phyloP scores from a whole-genome alignment of 805 yeast species.

The Gaillardinia entomophila region DNA sequence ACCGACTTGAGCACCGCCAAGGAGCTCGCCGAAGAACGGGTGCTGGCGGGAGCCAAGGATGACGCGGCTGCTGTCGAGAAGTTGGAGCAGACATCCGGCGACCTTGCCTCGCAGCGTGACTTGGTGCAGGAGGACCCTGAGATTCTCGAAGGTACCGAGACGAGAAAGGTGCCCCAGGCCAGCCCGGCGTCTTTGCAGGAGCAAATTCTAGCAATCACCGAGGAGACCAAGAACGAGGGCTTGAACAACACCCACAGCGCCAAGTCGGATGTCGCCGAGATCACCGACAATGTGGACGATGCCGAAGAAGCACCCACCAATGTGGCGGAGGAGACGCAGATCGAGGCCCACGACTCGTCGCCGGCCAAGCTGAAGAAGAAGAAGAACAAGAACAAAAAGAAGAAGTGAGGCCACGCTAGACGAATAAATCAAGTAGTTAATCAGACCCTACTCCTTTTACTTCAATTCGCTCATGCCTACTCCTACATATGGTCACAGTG shows the following conservation, averaged over 20 bases:
- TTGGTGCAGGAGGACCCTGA: background rate
- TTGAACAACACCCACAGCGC: background rate
- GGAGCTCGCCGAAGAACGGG: background rate
- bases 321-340: slow-evolving; percentile 4
- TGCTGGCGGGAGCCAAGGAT: too few relatives aligned
- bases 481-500: background rate
- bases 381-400: slow-evolving; percentile 28
- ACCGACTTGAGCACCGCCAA: background rate
- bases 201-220: background rate
- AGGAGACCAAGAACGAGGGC: background rate
- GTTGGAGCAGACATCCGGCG: too few relatives aligned
- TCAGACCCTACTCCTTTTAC: background rate
- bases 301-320: slow-evolving; percentile 3
- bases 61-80: too few relatives aligned
- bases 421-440: background rate
- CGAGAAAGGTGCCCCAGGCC: background rate
- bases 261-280: background rate
- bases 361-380: slow-evolving; percentile 12
- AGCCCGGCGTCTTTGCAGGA: background rate
- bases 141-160: background rate
- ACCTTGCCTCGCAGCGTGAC: too few relatives aligned
- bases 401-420: slow-evolving; percentile 27
- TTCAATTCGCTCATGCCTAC: background rate
- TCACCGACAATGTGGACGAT: slow-evolving; percentile 1
- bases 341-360: background rate